Conservation (phyloP, 345 rosid genomes). For the Lepidium aucheri region DNA sequence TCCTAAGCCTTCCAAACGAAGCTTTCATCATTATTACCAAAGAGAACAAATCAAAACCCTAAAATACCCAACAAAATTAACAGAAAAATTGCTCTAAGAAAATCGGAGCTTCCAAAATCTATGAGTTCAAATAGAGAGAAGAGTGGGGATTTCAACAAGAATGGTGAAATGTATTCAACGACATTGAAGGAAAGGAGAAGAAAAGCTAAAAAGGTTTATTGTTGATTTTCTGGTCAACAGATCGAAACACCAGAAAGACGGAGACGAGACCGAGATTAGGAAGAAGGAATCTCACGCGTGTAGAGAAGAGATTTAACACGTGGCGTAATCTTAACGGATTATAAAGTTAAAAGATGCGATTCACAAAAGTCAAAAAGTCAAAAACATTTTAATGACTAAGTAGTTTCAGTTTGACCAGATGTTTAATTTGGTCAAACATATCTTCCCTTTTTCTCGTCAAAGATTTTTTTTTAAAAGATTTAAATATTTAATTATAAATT, state of each 20-base stretch:
- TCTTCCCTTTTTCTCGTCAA: conserved; percentile 1
- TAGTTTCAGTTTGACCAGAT: conserved; percentile 10
- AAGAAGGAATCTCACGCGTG: conserved; percentile 14
- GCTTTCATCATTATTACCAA: conserved; percentile 53
- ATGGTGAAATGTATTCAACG: conserved; percentile 14
- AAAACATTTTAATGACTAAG: too few relatives aligned
- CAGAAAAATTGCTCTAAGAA: not conserved
- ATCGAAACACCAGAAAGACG: conserved; percentile 14
- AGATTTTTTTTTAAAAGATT: not conserved
- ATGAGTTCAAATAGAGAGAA: not conserved
- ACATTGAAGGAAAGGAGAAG: conserved; percentile 12
- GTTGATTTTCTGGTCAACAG: conserved; percentile 18
- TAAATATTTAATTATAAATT: too few relatives aligned
- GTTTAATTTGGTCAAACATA: conserved; percentile 11
- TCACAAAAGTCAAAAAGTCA: conserved; percentile 19
- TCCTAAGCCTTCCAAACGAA: conserved; percentile 54
- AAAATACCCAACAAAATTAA: not conserved
- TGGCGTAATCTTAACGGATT: conserved; percentile 7
- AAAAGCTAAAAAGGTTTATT: not conserved
- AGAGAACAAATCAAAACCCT: conserved; percentile 2
- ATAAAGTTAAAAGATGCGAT: not conserved
- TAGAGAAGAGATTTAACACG: not conserved
- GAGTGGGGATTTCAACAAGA: conserved; percentile 23
- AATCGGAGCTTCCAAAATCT: not conserved
- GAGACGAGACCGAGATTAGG: conserved; percentile 15